Percentiles rank a stretch among this genome's conserved stretches.
phyloP scores from a whole-genome alignment of 2,329 filamentous ascomycete genomes.

The Dactylella cylindrospora region DNA sequence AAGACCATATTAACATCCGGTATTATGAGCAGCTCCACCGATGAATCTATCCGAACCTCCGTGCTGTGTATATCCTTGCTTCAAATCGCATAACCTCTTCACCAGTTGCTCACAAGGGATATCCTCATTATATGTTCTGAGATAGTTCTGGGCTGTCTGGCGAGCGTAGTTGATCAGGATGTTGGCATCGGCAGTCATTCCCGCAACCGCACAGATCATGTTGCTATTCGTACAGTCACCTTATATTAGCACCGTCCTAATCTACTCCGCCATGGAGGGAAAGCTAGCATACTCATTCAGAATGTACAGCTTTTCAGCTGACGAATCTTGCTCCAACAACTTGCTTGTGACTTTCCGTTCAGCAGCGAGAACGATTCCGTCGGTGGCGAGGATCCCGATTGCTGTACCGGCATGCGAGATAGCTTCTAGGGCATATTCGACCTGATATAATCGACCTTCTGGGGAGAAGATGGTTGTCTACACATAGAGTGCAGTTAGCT shows the following conservation, averaged over 20 bases:
- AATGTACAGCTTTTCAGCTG: slow-evolving; percentile 99
- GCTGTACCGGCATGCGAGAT: slow-evolving; percentile 98
- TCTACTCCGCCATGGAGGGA: slow-evolving; percentile 10
- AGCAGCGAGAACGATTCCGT: slow-evolving; percentile 96
- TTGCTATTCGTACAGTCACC: slow-evolving; percentile 63
- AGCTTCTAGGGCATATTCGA: slow-evolving; percentile 98
- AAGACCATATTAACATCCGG: background rate
- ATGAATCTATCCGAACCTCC: slow-evolving; percentile 59
- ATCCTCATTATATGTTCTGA: slow-evolving; percentile 99
- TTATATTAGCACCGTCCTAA: background rate
- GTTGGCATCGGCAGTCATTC: slow-evolving; percentile 99
- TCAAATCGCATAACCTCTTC: slow-evolving; percentile 91
- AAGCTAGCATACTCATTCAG: slow-evolving; percentile 76
- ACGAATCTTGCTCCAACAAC: slow-evolving; percentile 97
- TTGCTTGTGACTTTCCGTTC: slow-evolving; percentile 99
- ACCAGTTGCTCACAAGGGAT: slow-evolving; percentile 99
- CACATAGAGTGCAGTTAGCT: slow-evolving; percentile 12
- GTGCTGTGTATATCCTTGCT: slow-evolving; percentile 99
- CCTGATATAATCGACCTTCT: slow-evolving; percentile 96
- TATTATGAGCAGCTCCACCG: slow-evolving; percentile 1
- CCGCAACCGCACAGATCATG: slow-evolving; percentile 99
- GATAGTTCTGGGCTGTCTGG: slow-evolving; percentile 93
- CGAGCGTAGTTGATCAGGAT: slow-evolving; percentile 99
- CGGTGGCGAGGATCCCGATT: slow-evolving; percentile 92
- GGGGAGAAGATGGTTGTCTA: slow-evolving; percentile 99